Evolutionary conservation across 1,284 basidiomycete species (phyloP), one percentile per base, ranked within the genome.

Genomic region (Apiotrichum montevideense): DNA sequence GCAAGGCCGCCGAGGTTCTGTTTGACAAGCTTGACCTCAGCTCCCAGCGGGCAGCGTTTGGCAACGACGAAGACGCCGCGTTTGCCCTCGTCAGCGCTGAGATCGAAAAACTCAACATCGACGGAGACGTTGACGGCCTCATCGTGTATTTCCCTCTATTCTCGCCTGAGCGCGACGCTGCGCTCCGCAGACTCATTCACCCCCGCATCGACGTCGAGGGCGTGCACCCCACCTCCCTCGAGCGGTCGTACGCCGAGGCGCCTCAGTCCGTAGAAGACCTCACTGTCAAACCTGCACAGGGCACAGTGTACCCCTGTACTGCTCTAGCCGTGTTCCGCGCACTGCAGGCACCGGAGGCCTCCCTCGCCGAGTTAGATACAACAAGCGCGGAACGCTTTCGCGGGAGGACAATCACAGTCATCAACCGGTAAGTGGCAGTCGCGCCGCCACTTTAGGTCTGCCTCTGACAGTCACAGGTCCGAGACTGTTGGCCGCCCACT

Each of bases 401-500:
- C 37, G 56, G 55, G 13, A 90, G 86, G 73, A 95, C 87, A 1
- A 80, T 98, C 64, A 94, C 94, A 4, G 88, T 98, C 40, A 88
- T 98, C 70, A 98, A 98, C 78, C 82, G 92, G 86, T 88, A 54
- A 57, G 81, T 66, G 29, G 40, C 40, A n/a, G 15, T 14, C 51
- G 46, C 3, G n/a, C 29, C 5, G 40, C 9, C 40, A 6, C 5
- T 14, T 11, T 41, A 11, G 13, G 21, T 21, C 21, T 21, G 21
- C 21, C 21, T 21, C 21, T 21, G 21, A 21, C 21, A 21, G 21
- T 21, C 21, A 13, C 55, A 92, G 92, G 61, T 96, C 91, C 43
- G 95, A 98, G 75, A 95, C 98, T 21, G 95, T 98, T 21, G 95
- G 95, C 32, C 83, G 95, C 54, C 95, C 95, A 2, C 81, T 98